A percentile compares a stretch with the other conserved stretches of the same genome.
These are phyloP conservation scores for Allomyces arbusculus DNA, from an alignment of 192 early-diverging fungal species.

Conservation along the genomic window DNA sequence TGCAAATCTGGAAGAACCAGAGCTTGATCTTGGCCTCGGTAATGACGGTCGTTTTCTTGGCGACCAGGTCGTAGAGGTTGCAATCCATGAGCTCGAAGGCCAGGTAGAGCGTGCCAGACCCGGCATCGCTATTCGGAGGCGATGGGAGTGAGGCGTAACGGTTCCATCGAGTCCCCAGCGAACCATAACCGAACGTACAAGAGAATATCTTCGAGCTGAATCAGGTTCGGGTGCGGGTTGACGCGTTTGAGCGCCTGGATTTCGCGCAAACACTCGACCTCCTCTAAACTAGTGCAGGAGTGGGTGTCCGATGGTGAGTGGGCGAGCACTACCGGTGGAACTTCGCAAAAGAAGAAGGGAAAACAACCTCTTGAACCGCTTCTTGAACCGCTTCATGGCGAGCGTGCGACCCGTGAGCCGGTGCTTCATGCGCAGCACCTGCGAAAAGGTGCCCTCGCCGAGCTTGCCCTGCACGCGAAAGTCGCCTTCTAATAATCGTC, in stretches of 20 bases:
- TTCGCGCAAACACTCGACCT: conserved; percentile 35
- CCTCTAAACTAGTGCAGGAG: conserved; percentile 16
- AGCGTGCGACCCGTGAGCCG: conserved; percentile 29
- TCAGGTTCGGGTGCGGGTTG: conserved; percentile 30
- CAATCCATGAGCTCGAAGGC: conserved; percentile 45
- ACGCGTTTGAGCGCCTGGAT: conserved; percentile 33
- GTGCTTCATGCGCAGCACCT: conserved; percentile 40
- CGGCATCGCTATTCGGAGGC: conserved; percentile 18
- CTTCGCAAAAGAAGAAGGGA: neutral
- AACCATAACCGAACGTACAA: conserved; percentile 21
- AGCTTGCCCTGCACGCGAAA: conserved; percentile 33
- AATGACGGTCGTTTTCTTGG: conserved; percentile 18
- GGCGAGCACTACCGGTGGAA: no score
- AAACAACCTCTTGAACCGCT: conserved; percentile 29
- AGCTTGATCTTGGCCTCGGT: conserved; percentile 30
- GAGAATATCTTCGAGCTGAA: conserved; percentile 30
- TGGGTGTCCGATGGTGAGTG: neutral
- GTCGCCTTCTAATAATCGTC: conserved; percentile 7
- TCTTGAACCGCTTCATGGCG: conserved; percentile 43
- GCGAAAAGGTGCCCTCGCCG: conserved; percentile 44
- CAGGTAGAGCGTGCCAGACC: conserved; percentile 26
- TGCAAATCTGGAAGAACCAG: conserved; percentile 33
- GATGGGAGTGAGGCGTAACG: no score
- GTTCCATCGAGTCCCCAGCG: no score
- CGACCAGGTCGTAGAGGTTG: conserved; percentile 41